Evolutionary conservation across 257 asterid species (phyloP), one percentile per base, ranked within the genome.

Genomic region (Capsicum baccatum): DNA sequence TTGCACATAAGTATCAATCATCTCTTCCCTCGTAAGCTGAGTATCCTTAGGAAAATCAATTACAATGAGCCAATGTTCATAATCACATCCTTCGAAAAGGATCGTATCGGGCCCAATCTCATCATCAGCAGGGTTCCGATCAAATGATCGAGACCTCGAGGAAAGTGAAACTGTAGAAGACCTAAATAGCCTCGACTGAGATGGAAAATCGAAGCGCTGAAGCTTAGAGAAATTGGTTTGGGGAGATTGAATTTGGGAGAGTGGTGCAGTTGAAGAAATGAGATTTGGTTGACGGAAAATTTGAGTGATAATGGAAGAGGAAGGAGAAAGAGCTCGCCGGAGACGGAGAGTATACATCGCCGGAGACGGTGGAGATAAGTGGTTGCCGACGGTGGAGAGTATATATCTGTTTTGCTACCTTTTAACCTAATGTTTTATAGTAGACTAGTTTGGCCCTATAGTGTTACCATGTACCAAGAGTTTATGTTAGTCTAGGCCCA

Each of bases 81-180:
- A 96, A 87, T 96, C 99, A 85, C 98, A 96, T 39, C 99, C 99
- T 91, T 96, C 99, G 84, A 96, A 96, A n/a, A 94, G 92, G 64
- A 96, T 89, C 4, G 98, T 92, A 71, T 94, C 95, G 16, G 98
- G 93, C 3, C 94, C 93, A 55, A 92, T 91, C 83, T 86, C 90
- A n/a, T 86, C 95, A 4, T 93, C 97, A 4, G 87, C 83, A 0
- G 85, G 80, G 52, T 87, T 89, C 33, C 91, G 89, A 39, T 94
- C 89, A 63, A 85, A 90, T 6, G 88, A 68, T 88, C 83, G 91
- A 71, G 86, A 80, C 64, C 91, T 83, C 48, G 79, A 44, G 5
- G 91, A 87, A 17, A 85, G 80, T 0, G 71, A 88, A 90, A 48
- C 85, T 2, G 81, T 91, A 13, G 88, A 93, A 80, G 88, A 86